These are phyloP conservation scores for Trichoderma hamatum DNA, from an alignment of 2,329 filamentous ascomycete species.

Conservation along the genomic window DNA sequence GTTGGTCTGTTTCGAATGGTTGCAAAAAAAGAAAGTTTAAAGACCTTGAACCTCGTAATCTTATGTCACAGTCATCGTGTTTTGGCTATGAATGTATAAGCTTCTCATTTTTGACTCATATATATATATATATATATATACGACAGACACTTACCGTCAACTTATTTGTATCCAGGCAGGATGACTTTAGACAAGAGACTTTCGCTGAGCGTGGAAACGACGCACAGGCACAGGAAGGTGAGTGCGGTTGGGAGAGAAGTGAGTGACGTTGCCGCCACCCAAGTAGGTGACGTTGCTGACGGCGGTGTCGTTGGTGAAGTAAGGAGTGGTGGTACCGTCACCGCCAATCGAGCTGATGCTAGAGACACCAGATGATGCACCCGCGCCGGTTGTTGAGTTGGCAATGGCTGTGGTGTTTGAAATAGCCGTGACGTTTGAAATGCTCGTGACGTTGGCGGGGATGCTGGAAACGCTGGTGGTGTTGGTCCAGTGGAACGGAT, in stretches of 20 bases:
- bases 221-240: not conserved
- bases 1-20: not conserved
- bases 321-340: not conserved
- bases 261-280: slow-evolving; percentile 5
- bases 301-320: not conserved
- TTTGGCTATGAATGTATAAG: not conserved
- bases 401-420: not conserved
- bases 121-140: not conserved
- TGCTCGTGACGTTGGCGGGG: not conserved
- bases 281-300: slow-evolving; percentile 8
- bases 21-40: not conserved
- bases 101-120: not conserved
- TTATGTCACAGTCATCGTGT: not conserved
- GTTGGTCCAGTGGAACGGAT: not conserved
- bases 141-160: not conserved
- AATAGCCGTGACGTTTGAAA: not conserved
- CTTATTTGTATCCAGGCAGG: not conserved
- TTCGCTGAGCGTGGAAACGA: slow-evolving; percentile 16
- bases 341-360: not conserved
- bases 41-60: not conserved
- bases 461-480: not conserved
- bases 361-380: not conserved
- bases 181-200: not conserved
- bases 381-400: not conserved
- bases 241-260: not conserved